A percentile compares a stretch with the other conserved stretches of the same genome.
These are phyloP conservation scores for Collybia mongolica DNA, from an alignment of 768 basidiomycete genomes.

Conservation along the genomic window DNA sequence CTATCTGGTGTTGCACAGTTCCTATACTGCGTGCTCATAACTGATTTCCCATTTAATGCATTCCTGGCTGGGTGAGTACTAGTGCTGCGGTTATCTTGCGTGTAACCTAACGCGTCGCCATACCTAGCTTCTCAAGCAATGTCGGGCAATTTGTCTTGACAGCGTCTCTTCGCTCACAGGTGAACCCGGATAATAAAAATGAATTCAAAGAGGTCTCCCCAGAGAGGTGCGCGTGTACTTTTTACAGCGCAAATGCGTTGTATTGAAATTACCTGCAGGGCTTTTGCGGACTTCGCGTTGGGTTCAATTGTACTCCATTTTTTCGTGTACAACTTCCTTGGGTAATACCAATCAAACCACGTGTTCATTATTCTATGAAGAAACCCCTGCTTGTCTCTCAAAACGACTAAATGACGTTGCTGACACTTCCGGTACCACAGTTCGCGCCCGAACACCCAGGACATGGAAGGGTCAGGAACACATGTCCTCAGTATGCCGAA, in stretches of 20 bases:
- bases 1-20: conserved; percentile 90
- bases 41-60: conserved; percentile 95
- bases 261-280: conserved; percentile 47
- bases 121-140: conserved; percentile 80
- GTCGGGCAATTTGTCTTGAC: conserved; percentile 97
- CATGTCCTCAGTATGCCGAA: too few species aligned
- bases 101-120: neutral
- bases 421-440: conserved; percentile 1
- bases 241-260: too few species aligned
- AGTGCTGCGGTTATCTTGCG: neutral
- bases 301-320: conserved; percentile 97
- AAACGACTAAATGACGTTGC: neutral
- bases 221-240: conserved; percentile 65
- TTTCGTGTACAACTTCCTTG: conserved; percentile 98
- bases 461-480: too few species aligned
- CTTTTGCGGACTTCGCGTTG: conserved; percentile 94
- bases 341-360: conserved; percentile 38
- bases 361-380: conserved; percentile 14
- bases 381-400: neutral
- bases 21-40: conserved; percentile 86
- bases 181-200: conserved; percentile 78
- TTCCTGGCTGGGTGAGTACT: conserved; percentile 87
- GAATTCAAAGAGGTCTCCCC: conserved; percentile 92
- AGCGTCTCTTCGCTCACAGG: conserved; percentile 89
- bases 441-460: neutral